Conservation (phyloP, 2,329 filamentous ascomycete species). For the Sarocladium kiliense region DNA sequence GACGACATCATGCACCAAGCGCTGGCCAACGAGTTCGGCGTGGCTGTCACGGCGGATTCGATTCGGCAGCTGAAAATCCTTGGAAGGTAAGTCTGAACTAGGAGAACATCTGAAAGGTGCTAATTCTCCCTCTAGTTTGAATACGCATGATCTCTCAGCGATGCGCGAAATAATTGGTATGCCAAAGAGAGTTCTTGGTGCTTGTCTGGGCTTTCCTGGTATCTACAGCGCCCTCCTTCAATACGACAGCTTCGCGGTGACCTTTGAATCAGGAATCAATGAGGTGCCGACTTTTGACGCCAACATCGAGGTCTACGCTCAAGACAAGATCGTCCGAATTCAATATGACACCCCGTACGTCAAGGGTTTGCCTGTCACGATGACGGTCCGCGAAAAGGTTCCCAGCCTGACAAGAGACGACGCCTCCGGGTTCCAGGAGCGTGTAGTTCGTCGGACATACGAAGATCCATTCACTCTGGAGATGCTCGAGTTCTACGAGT, state of each 20-base stretch:
- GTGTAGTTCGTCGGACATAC: conserved; percentile 37
- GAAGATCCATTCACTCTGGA: conserved; percentile 34
- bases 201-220: conserved; percentile 23
- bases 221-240: conserved; percentile 36
- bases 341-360: conserved; percentile 53
- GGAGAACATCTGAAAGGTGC: neutral
- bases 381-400: conserved; percentile 37
- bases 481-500: conserved; percentile 27
- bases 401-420: conserved; percentile 11
- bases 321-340: conserved; percentile 48
- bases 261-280: conserved; percentile 54
- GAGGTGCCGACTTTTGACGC: conserved; percentile 48
- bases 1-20: no score
- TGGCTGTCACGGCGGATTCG: no score
- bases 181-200: conserved; percentile 25
- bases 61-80: neutral
- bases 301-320: conserved; percentile 46
- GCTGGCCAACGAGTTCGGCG: no score
- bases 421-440: conserved; percentile 34
- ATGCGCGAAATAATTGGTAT: conserved; percentile 47
- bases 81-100: neutral
- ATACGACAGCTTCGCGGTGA: conserved; percentile 42
- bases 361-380: conserved; percentile 46
- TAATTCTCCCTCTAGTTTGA: neutral
- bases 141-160: conserved; percentile 39